Evolutionary conservation across 2,329 filamentous ascomycete genomes (phyloP).

Genomic region (Talaromyces sp.): DNA sequence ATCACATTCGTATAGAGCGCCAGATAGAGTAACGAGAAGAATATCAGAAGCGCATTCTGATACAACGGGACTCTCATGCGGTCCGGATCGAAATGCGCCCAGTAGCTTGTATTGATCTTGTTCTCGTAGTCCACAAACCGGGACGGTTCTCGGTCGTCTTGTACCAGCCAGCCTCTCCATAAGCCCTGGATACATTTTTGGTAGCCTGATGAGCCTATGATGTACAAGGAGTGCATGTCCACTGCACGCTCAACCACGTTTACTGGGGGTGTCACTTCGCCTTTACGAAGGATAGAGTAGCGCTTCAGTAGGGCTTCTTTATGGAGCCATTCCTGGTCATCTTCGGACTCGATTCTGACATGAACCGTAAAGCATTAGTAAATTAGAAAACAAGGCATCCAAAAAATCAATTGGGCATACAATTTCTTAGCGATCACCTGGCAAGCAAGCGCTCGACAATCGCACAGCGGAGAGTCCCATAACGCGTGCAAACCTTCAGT

Average conservation of each 20-base stretch:
- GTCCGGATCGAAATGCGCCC: conserved; percentile 85
- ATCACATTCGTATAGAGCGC: conserved; percentile 85
- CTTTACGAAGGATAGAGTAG: conserved; percentile 76
- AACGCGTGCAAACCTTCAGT: conserved; percentile 76
- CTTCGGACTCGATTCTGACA: conserved; percentile 75
- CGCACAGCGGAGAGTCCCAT: conserved; percentile 86
- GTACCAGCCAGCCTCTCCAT: conserved; percentile 95
- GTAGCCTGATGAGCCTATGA: conserved; percentile 91
- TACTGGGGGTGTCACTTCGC: conserved; percentile 67
- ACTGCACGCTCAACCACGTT: conserved; percentile 94
- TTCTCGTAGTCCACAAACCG: conserved; percentile 84
- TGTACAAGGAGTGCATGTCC: conserved; percentile 80
- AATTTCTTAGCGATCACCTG: conserved; percentile 85
- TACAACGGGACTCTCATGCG: conserved; percentile 90
- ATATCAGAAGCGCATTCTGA: conserved; percentile 84
- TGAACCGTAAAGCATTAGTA: neutral
- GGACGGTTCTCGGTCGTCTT: conserved; percentile 87
- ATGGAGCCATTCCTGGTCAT: conserved; percentile 74
- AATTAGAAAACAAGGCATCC: neutral
- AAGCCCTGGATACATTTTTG: conserved; percentile 92
- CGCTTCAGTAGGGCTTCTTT: conserved; percentile 80
- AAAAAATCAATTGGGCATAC: conserved; percentile 29
- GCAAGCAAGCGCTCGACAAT: conserved; percentile 75
- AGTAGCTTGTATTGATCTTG: conserved; percentile 74
- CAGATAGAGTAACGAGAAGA: conserved; percentile 80